phyloP scores from a whole-genome alignment of 1,284 basidiomycete genomes.

The Polyporus tsugae region DNA sequence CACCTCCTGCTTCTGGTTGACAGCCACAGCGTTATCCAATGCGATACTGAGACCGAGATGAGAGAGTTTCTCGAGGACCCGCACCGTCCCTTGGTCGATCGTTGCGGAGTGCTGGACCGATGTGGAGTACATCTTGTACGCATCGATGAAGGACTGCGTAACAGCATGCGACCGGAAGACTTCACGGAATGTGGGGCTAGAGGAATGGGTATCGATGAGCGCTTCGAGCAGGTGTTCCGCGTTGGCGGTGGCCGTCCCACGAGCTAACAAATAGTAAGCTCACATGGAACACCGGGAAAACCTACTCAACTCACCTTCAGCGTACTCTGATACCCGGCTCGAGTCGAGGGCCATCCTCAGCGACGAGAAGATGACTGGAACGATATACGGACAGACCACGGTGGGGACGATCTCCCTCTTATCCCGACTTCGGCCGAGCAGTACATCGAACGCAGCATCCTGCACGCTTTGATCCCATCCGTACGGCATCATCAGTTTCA shows the following conservation, averaged over 20 bases:
- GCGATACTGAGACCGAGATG: constrained; percentile 73
- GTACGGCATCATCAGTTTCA: constrained; percentile 70
- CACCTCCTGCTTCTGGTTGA: constrained; percentile 74
- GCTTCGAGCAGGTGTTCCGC: constrained; percentile 73
- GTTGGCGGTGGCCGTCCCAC: constrained; percentile 44
- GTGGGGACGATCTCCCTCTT: constrained; percentile 36
- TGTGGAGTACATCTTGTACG: constrained; percentile 63
- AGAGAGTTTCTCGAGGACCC: constrained; percentile 71
- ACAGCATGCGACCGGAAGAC: constrained; percentile 75
- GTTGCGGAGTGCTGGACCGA: constrained; percentile 48
- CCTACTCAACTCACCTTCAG: constrained; percentile 17
- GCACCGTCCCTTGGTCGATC: constrained; percentile 54
- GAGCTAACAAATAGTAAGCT: constrained; percentile 9
- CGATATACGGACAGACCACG: constrained; percentile 68
- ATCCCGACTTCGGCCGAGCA: constrained; percentile 55
- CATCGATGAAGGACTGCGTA: constrained; percentile 70
- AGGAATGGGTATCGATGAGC: constrained; percentile 69
- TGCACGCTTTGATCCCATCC: constrained; percentile 76
- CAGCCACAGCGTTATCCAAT: constrained; percentile 64
- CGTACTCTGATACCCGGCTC: constrained; percentile 26
- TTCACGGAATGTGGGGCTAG: constrained; percentile 69
- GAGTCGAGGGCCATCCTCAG: constrained; percentile 52
- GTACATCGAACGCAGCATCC: constrained; percentile 67
- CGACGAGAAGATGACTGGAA: constrained; percentile 72
- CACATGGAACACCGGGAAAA: no score